These are phyloP conservation scores for Hydnum rufescens DNA, from an alignment of 768 basidiomycete genomes.

Conservation along the genomic window DNA sequence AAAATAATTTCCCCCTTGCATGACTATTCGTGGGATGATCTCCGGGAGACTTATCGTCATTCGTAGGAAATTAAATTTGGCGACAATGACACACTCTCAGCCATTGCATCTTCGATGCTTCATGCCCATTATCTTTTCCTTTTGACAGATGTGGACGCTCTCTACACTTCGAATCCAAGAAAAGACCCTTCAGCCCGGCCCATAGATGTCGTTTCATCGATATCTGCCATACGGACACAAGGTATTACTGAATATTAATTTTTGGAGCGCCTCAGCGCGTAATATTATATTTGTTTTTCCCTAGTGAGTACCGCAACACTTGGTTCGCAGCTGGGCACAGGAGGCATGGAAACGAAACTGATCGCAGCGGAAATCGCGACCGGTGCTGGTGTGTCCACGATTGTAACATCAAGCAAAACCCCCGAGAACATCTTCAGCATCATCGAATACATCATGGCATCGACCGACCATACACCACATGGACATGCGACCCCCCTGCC, in stretches of 20 bases:
- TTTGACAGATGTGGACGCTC: constrained; percentile 85
- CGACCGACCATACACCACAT: constrained; percentile 11
- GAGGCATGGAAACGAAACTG: constrained; percentile 98
- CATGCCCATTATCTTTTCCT: constrained; percentile 96
- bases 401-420: constrained; percentile 69
- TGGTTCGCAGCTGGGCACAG: constrained; percentile 85
- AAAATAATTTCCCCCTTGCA: too few relatives aligned
- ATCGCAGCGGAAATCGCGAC: constrained; percentile 97
- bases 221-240: constrained; percentile 58
- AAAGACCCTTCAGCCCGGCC: constrained; percentile 67
- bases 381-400: constrained; percentile 80
- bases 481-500: constrained; percentile 10
- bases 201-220: constrained; percentile 67
- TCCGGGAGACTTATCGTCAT: neutral
- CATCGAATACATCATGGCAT: constrained; percentile 35
- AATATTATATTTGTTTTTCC: neutral
- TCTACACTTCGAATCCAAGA: constrained; percentile 90
- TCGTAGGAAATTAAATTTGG: constrained; percentile 98
- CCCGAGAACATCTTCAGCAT: constrained; percentile 60
- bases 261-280: neutral
- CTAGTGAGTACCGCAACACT: constrained; percentile 82
- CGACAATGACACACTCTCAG: constrained; percentile 95
- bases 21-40: too few relatives aligned
- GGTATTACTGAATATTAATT: constrained; percentile 26
- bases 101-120: constrained; percentile 93